Conservation (phyloP, 176 grass and related monocot genomes). For the Oryza coarctata region DNA sequence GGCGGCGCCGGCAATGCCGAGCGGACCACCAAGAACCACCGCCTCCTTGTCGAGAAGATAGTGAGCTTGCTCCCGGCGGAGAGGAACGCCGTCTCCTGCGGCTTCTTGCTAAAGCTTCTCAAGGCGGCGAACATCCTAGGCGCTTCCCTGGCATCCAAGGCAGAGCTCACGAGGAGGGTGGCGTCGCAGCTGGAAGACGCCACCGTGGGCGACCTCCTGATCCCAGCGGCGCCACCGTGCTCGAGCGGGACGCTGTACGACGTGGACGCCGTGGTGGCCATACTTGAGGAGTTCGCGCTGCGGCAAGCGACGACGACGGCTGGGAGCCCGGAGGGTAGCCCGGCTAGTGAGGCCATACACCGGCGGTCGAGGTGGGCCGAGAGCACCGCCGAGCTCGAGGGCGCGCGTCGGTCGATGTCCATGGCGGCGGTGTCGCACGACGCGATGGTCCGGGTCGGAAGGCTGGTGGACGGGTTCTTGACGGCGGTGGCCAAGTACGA, state of each 20-base stretch:
- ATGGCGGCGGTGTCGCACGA: constrained; percentile 41
- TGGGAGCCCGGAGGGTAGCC: constrained; percentile 38
- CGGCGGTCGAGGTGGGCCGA: constrained; percentile 63
- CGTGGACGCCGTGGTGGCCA: constrained; percentile 48
- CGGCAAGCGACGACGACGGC: constrained; percentile 12
- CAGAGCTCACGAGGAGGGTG: constrained; percentile 49
- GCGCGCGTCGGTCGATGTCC: constrained; percentile 51
- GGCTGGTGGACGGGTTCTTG: constrained; percentile 56
- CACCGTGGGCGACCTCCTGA: constrained; percentile 58
- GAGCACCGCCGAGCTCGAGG: constrained; percentile 50
- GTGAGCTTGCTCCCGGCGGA: constrained; percentile 56
- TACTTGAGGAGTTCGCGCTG: constrained; percentile 64
- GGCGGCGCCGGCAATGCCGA: background rate
- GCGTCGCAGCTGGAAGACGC: constrained; percentile 71
- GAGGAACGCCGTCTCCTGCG: constrained; percentile 57
- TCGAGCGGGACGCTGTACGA: constrained; percentile 38
- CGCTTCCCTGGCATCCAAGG: constrained; percentile 38
- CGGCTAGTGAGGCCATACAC: constrained; percentile 19
- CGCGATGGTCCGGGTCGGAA: constrained; percentile 46
- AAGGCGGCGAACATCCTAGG: constrained; percentile 55
- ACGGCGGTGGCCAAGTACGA: constrained; percentile 44
- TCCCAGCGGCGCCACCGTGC: constrained; percentile 35
- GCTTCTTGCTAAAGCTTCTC: constrained; percentile 60
- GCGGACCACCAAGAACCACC: constrained; percentile 33
- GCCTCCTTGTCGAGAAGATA: constrained; percentile 58